Conservation (phyloP, 352 stramenopile genomes). For the Aphanomyces euteiches region DNA sequence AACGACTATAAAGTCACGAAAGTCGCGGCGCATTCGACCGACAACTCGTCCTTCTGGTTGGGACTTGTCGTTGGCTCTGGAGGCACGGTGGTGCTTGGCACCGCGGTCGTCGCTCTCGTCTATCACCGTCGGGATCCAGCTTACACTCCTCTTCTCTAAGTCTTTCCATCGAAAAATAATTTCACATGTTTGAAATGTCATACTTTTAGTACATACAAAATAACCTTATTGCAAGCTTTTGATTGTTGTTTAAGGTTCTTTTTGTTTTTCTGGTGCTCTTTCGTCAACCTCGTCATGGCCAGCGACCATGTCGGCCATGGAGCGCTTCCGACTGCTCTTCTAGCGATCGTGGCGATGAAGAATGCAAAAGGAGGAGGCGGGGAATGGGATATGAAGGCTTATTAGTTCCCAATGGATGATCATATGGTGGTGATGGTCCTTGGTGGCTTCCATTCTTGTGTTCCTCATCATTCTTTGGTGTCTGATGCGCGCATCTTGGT, state of each 20-base stretch:
- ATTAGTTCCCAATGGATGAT: no score
- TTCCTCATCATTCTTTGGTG: neutral
- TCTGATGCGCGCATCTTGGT: neutral
- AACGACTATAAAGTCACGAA: no score
- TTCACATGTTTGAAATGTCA: constrained; percentile 1
- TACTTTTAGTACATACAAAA: neutral
- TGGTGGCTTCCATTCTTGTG: neutral
- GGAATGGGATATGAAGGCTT: neutral
- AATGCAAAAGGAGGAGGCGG: neutral
- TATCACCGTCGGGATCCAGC: neutral
- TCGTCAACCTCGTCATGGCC: no score
- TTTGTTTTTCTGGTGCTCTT: no score
- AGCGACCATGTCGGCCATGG: no score
- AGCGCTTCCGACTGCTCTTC: neutral
- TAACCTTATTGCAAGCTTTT: neutral
- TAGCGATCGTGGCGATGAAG: neutral
- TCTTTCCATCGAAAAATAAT: neutral
- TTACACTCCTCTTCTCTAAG: constrained; percentile 9
- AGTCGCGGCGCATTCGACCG: neutral
- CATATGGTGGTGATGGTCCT: no score
- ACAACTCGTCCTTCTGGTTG: neutral
- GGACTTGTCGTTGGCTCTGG: neutral
- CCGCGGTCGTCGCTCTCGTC: neutral
- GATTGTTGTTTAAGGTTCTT: no score
- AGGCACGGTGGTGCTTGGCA: neutral